Percentiles rank a stretch among this genome's conserved stretches.
Evolutionary conservation across 2,329 filamentous ascomycete genomes (phyloP).

Genomic region (Stagonosporopsis vannaccii): DNA sequence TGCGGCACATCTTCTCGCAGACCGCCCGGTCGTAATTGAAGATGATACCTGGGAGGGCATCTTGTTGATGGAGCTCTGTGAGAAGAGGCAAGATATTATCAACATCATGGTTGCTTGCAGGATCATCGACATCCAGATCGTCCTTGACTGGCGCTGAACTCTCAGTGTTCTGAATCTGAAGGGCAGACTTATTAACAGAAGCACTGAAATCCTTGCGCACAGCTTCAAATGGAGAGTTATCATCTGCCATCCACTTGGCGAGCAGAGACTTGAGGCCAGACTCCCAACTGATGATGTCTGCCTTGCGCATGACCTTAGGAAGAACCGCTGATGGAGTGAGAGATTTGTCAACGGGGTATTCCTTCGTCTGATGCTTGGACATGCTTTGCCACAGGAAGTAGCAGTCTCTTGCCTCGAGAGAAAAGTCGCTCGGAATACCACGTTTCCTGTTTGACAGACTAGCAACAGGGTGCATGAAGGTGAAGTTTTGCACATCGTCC

Average conservation of each 20-base stretch:
- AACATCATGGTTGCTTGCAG: conserved; percentile 35
- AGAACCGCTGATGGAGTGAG: conserved; percentile 61
- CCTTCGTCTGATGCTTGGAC: conserved; percentile 61
- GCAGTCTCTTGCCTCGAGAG: conserved; percentile 75
- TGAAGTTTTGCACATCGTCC: conserved; percentile 59
- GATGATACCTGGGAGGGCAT: conserved; percentile 74
- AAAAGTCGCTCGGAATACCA: conserved; percentile 72
- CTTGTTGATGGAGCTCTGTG: conserved; percentile 66
- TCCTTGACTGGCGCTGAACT: conserved; percentile 16
- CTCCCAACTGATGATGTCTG: conserved; percentile 73
- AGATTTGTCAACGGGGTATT: conserved; percentile 59
- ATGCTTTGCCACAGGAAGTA: conserved; percentile 70
- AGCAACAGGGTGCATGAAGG: conserved; percentile 71
- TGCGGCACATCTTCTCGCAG: conserved; percentile 67
- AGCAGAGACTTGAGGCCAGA: conserved; percentile 65
- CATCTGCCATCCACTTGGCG: conserved; percentile 65
- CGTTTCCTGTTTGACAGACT: conserved; percentile 67
- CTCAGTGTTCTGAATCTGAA: conserved; percentile 6
- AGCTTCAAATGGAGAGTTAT: conserved; percentile 59
- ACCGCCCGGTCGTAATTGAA: conserved; percentile 76
- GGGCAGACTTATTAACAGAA: conserved; percentile 19
- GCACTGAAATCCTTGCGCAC: conserved; percentile 57
- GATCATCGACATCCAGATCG: conserved; percentile 32
- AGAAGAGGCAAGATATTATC: conserved; percentile 65
- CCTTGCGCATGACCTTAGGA: conserved; percentile 66